Evolutionary conservation across 2,329 filamentous ascomycete genomes (phyloP).

Genomic region (Epichloe elymi): DNA sequence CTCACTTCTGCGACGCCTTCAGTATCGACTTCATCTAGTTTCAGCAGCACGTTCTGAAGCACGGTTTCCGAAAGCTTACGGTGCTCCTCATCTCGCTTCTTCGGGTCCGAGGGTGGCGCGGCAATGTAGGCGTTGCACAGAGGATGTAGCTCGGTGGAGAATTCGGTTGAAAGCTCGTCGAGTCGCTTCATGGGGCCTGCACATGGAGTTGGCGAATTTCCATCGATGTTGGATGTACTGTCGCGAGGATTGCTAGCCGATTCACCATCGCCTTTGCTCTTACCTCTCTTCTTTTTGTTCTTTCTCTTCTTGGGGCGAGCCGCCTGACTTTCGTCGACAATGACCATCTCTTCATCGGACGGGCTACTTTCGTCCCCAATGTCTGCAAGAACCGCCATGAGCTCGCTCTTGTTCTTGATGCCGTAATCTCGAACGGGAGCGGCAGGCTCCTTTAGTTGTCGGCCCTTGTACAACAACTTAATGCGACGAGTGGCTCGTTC

Average conservation of each 20-base stretch:
- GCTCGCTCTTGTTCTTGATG: conserved; percentile 46
- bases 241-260: conserved; percentile 31
- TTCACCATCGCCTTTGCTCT: conserved; percentile 22
- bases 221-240: conserved; percentile 26
- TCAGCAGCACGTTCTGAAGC: conserved; percentile 62
- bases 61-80: conserved; percentile 63
- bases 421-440: conserved; percentile 46
- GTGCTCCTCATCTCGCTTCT: conserved; percentile 62
- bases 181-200: conserved; percentile 41
- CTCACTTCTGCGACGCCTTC: conserved; percentile 55
- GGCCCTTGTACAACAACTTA: conserved; percentile 63
- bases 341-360: conserved; percentile 31
- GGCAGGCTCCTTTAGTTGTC: conserved; percentile 51
- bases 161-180: conserved; percentile 50
- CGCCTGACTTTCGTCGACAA: conserved; percentile 24
- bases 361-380: conserved; percentile 21
- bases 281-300: conserved; percentile 30
- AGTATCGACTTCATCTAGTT: conserved; percentile 63
- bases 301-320: conserved; percentile 26
- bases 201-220: conserved; percentile 17
- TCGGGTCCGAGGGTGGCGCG: conserved; percentile 49
- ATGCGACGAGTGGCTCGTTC: conserved; percentile 38
- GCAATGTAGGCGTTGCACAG: conserved; percentile 48
- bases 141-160: conserved; percentile 51
- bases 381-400: conserved; percentile 36